These are phyloP conservation scores for Biscogniauxia sp. DNA, from an alignment of 2,329 filamentous ascomycete species.

Conservation along the genomic window DNA sequence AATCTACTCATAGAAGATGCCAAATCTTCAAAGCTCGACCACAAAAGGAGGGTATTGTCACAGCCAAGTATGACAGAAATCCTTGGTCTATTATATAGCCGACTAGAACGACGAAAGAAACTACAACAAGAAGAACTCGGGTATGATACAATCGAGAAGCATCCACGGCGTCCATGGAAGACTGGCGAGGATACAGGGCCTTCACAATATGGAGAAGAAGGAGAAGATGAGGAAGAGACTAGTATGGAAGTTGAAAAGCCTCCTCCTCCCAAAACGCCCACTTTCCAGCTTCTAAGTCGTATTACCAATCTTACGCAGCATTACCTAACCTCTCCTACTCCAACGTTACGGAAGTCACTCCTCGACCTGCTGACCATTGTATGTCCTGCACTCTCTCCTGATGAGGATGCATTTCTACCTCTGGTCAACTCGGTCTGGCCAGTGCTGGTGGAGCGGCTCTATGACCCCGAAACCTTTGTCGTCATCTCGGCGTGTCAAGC, in stretches of 20 bases:
- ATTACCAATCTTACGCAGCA: conserved; percentile 85
- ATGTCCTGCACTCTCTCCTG: conserved; percentile 65
- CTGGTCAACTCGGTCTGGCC: conserved; percentile 91
- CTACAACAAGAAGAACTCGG: conserved; percentile 32
- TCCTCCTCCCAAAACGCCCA: conserved; percentile 68
- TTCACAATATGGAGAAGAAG: conserved; percentile 36
- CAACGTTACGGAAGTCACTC: conserved; percentile 73
- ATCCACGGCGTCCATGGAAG: conserved; percentile 39
- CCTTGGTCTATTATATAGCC: conserved; percentile 61
- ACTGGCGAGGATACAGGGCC: conserved; percentile 23
- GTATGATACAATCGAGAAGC: conserved; percentile 28
- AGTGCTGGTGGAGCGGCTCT: conserved; percentile 66
- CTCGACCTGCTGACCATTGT: conserved; percentile 74
- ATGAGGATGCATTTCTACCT: conserved; percentile 83
- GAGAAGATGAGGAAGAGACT: conserved; percentile 35
- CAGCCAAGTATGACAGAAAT: conserved; percentile 44
- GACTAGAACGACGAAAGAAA: conserved; percentile 43
- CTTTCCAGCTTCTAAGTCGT: conserved; percentile 75
- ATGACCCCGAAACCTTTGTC: conserved; percentile 67
- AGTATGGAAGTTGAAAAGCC: conserved; percentile 44
- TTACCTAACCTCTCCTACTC: conserved; percentile 82
- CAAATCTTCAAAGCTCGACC: conserved; percentile 36
- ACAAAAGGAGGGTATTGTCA: conserved; percentile 39
- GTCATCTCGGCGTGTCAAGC: conserved; percentile 68
- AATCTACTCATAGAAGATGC: conserved; percentile 46